Base-by-base conservation (phyloP, 1,139 yeast species). In the Meyerozyma athensensis region DNA sequence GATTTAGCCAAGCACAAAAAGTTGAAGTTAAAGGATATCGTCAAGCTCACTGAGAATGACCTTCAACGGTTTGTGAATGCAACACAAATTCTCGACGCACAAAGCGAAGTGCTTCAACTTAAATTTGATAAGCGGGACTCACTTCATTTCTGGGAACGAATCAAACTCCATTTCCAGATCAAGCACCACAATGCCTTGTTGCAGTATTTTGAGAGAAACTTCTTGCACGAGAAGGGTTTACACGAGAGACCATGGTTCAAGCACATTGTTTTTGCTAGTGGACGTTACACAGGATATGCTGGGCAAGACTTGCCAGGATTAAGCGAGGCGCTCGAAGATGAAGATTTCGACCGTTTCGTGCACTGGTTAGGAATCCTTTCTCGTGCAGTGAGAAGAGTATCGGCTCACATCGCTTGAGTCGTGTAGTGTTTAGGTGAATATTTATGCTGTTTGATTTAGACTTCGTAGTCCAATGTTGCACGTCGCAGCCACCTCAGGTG, bases 221-320 rank as follows among this genome's bases (percentile, higher is more conserved):
- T 87, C 59, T 59, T 85, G 39, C 66, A 75, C 52, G 65, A 71
- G 21, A 63, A 72, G 3, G 96, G 96, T 3, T 72, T 87, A 38
- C 60, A 68, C 45, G 68, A 66, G 26, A 74, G 96, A 52, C 65
- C 74, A n/a, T 87, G 96, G 95, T 89, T 82, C 65, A 86, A 81
- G 61, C 96, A 89, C 60, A 72, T 85, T 44, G 77, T 86, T 4
- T 86, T 74, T 58, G 95, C 95, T 3, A 80, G 92, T 38, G 95
- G 95, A 4, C 69, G 94, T 53, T 81, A 72, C 58, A 84, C 95
- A 2, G 96, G 96, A 1, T 87, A 87, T 52, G 83, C 86, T 16
- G 95, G 95, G 2, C 89, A 83, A 50, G 75, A 81, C 14, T 70
- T 84, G 45, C 96, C 96, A 1, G 92, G 90, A 1, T 65, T 87